A percentile compares a stretch with the other conserved stretches of the same genome.
These are phyloP conservation scores for Fraxinus pennsylvanica DNA, from an alignment of 257 asterid genomes.

Conservation along the genomic window DNA sequence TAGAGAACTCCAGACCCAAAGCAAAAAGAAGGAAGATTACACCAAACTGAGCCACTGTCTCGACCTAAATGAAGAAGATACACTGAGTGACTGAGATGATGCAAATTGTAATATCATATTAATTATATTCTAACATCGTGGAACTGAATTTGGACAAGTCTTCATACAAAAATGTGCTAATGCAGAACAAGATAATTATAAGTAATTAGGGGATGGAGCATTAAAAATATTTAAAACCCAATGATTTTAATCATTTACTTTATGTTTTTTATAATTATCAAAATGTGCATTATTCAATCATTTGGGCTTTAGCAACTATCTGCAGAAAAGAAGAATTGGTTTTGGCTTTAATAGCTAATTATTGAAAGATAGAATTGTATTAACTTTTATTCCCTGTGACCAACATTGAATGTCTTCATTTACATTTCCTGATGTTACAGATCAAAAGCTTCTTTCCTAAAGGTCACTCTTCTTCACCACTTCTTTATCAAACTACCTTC, in stretches of 20 bases:
- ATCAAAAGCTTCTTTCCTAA: background rate
- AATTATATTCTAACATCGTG: background rate
- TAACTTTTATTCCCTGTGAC: background rate
- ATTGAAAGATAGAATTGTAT: background rate
- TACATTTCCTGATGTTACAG: background rate
- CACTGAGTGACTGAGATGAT: constrained; percentile 15
- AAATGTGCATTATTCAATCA: constrained; percentile 7
- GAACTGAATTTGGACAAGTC: constrained; percentile 2
- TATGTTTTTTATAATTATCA: background rate
- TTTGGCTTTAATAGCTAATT: background rate
- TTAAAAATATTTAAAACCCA: constrained; percentile 16
- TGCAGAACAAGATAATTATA: constrained; percentile 12
- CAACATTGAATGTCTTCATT: background rate
- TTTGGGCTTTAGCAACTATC: background rate
- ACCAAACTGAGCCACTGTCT: constrained; percentile 99
- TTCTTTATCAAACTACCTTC: background rate
- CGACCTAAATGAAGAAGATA: constrained; percentile 63
- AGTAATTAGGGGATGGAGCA: constrained; percentile 13
- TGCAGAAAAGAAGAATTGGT: background rate
- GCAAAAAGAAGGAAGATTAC: constrained; percentile 98
- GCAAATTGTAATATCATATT: constrained; percentile 7
- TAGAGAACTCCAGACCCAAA: constrained; percentile 93
- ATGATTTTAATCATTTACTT: constrained; percentile 9
- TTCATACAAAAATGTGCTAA: background rate
- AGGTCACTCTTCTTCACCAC: constrained; percentile 1